phyloP scores from a whole-genome alignment of 2,329 filamentous ascomycete species.

The Ophiocordyceps camponoti-floridani region DNA sequence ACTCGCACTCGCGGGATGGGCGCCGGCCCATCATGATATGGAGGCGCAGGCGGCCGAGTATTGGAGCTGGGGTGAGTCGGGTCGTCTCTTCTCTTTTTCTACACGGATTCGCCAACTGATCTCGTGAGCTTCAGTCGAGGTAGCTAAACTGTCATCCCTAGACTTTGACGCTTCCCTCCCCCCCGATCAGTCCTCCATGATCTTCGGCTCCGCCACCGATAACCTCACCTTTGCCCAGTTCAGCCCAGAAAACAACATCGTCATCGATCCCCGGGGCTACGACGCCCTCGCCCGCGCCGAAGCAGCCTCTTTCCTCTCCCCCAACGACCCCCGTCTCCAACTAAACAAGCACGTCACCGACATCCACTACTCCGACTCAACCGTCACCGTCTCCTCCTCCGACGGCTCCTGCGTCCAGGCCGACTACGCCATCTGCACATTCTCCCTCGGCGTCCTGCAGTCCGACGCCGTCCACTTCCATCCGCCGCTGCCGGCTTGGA shows the following conservation, averaged over 20 bases:
- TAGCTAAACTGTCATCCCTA: too few species aligned
- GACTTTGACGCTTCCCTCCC: constrained; percentile 39
- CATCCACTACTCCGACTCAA: constrained; percentile 30
- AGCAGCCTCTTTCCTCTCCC: constrained; percentile 35
- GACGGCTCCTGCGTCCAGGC: constrained; percentile 39
- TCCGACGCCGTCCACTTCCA: constrained; percentile 38
- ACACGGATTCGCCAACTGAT: background rate
- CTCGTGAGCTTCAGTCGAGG: too few species aligned
- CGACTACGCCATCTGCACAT: constrained; percentile 46
- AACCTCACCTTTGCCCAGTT: constrained; percentile 47
- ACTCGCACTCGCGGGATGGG: constrained; percentile 42
- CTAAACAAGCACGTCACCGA: constrained; percentile 39
- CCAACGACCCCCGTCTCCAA: constrained; percentile 35
- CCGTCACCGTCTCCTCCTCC: constrained; percentile 32
- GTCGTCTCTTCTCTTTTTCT: too few species aligned
- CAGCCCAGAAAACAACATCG: constrained; percentile 42
- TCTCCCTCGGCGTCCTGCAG: constrained; percentile 51
- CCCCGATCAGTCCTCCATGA: constrained; percentile 35
- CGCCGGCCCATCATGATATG: constrained; percentile 32
- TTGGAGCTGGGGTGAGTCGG: constrained; percentile 22
- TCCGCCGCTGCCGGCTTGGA: constrained; percentile 44
- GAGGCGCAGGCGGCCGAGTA: constrained; percentile 43
- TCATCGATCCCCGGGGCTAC: constrained; percentile 43
- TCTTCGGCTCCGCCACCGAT: constrained; percentile 35
- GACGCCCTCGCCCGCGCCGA: constrained; percentile 37